Evolutionary conservation across 192 early-diverging fungal genomes (phyloP), one percentile per base, ranked within the genome.

Genomic region (Podila epicladia): DNA sequence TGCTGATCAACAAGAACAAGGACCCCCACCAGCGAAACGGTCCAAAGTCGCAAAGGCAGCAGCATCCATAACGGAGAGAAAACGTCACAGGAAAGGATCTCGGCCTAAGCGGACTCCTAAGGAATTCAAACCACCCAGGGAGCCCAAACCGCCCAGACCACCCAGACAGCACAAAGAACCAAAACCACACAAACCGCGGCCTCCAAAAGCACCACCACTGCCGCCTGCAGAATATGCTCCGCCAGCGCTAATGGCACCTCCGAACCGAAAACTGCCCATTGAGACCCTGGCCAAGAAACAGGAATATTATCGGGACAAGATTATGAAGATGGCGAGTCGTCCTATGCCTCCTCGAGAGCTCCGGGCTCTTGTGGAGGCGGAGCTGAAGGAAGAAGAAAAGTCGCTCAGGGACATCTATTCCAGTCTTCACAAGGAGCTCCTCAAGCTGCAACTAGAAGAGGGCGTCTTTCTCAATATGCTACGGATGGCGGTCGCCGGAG

Each of bases 361-460:
- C 7, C 50, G 68, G 13, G 63, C 41, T 12, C 20, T 80, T 17
- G 33, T 80, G 20, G 32, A 50, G 17, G 45, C 77, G 13, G 70
- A 73, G 48, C 45, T 73, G 29, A 66, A 72, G n/a, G 38, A 67
- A 12, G 77, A 80, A 29, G 45, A 65, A 2, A 55, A 33, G 48
- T 26, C 55, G 4, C 63, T 80, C 20, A 50, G 22, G 26, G 35
- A 49, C 2, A 22, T 80, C 5, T 66, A 35, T 0, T 37, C 49
- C 7, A 19, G 24, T 22, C 26, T 80, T 31, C 77, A 80, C 59
- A 80, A 65, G 49, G 77, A 80, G 26, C 35, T 69, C 15, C 53
- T 80, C 19, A 80, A 80, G 29, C 58, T 80, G 35, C 77, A 73
- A 11, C 37, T 80, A 15, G 77, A 80, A 35, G 77, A 80, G 26